Base-by-base conservation (phyloP, 139 green algal genomes). In the Pleodorina starrii region DNA sequence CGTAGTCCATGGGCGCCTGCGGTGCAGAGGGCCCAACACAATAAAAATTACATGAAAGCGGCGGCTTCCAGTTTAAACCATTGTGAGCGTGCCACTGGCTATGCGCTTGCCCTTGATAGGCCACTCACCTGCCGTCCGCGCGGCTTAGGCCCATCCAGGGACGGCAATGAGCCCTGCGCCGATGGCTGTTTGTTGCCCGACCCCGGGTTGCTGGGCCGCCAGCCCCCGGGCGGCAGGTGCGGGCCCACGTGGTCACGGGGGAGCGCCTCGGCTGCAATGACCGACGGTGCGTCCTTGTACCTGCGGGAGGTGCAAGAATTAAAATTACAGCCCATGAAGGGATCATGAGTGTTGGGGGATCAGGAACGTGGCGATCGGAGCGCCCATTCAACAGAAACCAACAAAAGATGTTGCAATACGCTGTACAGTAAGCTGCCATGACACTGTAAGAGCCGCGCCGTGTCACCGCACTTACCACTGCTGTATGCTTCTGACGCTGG, bases 141-240 rank as follows among this genome's bases (percentile, higher is more conserved):
- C 4, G 79, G 7, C 43, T 63, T 87, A 1, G 19, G 60, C 17
- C 40, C 60, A 68, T 25, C 77, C 27, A 87, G 60, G 1, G 38
- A 27, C 4, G 79, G 79, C 42, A 86, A 48, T 38, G 40, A 76
- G 59, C 48, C 59, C 40, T 75, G 79, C 25, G 36, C 7, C 36
- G 79, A 25, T 14, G 71, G 57, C 35, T 38, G 44, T 46, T 66
- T 87, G 48, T 16, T 29, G 12, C 40, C 9, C 0, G 43, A 44
- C 6, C 82, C 82, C 10, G 82, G 82, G 32, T 88, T 88, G 73
- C 60, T 91, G 19, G 60, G 84, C 11, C 90, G 84, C 93, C 93
- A 95, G 38, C 93, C 93, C 32, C 93, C 93, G 25, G 91, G 91
- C 16, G 93, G 89, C 17, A 95, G 93, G 51, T 93, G 91, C 17